Evolutionary conservation across 768 basidiomycete genomes (phyloP).

Genomic region (Naematelia aurantialba): DNA sequence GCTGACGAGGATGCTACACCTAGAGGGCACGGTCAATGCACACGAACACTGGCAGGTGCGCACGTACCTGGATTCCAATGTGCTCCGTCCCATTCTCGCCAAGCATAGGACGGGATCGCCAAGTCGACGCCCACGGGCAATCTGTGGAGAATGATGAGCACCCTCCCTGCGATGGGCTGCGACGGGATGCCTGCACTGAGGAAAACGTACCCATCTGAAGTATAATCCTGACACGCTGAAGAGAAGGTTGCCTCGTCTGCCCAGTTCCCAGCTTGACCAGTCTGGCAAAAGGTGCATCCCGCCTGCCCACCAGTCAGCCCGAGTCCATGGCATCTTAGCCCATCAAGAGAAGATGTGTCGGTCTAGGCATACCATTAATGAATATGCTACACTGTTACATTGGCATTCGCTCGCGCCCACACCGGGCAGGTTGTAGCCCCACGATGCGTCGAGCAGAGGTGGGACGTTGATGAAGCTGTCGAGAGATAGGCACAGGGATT

Average conservation of each 20-base stretch:
- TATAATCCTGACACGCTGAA: slow-evolving; percentile 8
- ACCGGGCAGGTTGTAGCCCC: slow-evolving; percentile 26
- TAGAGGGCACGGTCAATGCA: background rate
- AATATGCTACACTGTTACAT: slow-evolving; percentile 35
- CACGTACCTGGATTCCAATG: background rate
- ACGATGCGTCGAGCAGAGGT: slow-evolving; percentile 26
- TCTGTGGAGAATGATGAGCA: background rate
- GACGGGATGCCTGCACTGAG: no score
- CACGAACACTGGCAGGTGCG: no score
- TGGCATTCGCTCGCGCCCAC: slow-evolving; percentile 21
- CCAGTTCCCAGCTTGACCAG: slow-evolving; percentile 3
- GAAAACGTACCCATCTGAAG: slow-evolving; percentile 8
- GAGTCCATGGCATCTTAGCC: background rate
- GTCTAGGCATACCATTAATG: slow-evolving; percentile 31
- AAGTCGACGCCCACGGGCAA: background rate
- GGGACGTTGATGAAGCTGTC: slow-evolving; percentile 35
- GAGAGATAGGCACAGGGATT: slow-evolving; percentile 33
- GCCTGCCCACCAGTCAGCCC: slow-evolving; percentile 5
- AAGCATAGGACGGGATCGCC: slow-evolving; percentile 18
- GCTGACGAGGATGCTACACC: slow-evolving; percentile 5
- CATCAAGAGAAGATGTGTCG: no score
- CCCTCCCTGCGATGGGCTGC: no score
- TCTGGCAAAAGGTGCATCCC: slow-evolving; percentile 21
- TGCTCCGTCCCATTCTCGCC: slow-evolving; percentile 14
- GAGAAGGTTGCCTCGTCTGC: background rate